phyloP scores from a whole-genome alignment of 2,329 filamentous ascomycete species.

The Ceratocystis cacaofunesta region DNA sequence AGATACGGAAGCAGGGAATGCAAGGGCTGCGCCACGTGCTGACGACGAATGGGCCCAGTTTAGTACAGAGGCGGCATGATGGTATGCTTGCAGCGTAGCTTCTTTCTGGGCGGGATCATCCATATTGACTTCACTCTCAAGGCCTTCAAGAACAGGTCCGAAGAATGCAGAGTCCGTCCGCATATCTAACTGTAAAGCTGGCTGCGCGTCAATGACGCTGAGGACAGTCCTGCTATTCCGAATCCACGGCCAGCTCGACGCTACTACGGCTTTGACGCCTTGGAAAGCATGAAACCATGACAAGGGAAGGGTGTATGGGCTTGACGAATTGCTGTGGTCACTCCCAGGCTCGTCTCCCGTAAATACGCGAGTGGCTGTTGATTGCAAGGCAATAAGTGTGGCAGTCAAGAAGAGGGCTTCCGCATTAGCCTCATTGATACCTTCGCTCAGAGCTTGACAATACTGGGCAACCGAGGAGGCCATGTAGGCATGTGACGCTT shows the following conservation, averaged over 20 bases:
- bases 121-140: slow-evolving; percentile 38
- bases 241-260: slow-evolving; percentile 49
- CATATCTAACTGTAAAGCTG: slow-evolving; percentile 44
- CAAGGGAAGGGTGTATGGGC: slow-evolving; percentile 42
- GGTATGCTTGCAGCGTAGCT: slow-evolving; percentile 39
- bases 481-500: slow-evolving; percentile 50
- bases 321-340: slow-evolving; percentile 27
- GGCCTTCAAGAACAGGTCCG: slow-evolving; percentile 40
- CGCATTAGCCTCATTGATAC: slow-evolving; percentile 44
- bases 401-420: slow-evolving; percentile 49
- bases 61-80: slow-evolving; percentile 49
- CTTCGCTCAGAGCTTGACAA: slow-evolving; percentile 38
- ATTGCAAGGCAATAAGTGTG: slow-evolving; percentile 50
- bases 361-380: slow-evolving; percentile 48
- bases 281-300: slow-evolving; percentile 55
- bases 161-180: slow-evolving; percentile 41
- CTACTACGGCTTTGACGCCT: slow-evolving; percentile 50
- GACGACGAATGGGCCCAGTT: slow-evolving; percentile 52
- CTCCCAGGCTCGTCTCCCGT: slow-evolving; percentile 36
- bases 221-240: slow-evolving; percentile 41
- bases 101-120: slow-evolving; percentile 17
- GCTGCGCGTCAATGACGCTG: slow-evolving; percentile 49
- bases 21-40: slow-evolving; percentile 41
- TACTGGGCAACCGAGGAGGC: slow-evolving; percentile 48
- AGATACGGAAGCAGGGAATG: slow-evolving; percentile 50